Evolutionary conservation across 164 flowering plant genomes (phyloP).

Genomic region (Saururus chinensis): DNA sequence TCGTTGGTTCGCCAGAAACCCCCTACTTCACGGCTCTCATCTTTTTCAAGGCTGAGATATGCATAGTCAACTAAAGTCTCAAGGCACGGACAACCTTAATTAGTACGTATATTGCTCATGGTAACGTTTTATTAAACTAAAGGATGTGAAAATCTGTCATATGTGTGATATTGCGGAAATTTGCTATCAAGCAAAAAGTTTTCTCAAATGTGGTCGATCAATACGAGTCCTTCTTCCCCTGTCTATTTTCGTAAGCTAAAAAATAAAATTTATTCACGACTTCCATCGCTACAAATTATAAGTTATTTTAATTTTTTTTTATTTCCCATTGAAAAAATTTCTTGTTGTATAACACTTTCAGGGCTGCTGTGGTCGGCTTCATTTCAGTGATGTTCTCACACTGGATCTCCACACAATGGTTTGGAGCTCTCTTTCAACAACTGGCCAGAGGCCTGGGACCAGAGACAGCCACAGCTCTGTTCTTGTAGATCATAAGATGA

Average conservation of each 20-base stretch:
- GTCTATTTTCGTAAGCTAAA: background rate
- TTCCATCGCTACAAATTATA: too few species aligned
- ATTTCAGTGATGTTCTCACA: slow-evolving; percentile 74
- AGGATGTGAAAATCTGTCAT: too few species aligned
- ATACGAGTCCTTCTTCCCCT: background rate
- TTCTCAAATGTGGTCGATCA: background rate
- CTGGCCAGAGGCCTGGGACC: slow-evolving; percentile 79
- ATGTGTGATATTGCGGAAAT: too few species aligned
- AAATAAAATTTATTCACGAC: too few species aligned
- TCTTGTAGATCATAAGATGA: slow-evolving; percentile 50
- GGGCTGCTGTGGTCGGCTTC: slow-evolving; percentile 96
- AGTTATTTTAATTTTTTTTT: background rate
- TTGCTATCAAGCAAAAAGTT: too few species aligned
- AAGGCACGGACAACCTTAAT: too few species aligned
- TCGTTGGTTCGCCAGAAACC: too few species aligned
- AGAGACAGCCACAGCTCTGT: slow-evolving; percentile 92
- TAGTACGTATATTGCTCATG: too few species aligned
- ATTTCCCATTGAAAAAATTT: background rate
- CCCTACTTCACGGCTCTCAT: too few species aligned
- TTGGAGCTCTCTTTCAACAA: slow-evolving; percentile 60
- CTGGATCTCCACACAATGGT: slow-evolving; percentile 62
- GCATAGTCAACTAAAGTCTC: too few species aligned
- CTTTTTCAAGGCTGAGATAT: too few species aligned
- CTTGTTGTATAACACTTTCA: slow-evolving; percentile 12
- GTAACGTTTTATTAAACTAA: too few species aligned